Conservation (phyloP, 768 basidiomycete genomes). For the Grammothele lineata region DNA sequence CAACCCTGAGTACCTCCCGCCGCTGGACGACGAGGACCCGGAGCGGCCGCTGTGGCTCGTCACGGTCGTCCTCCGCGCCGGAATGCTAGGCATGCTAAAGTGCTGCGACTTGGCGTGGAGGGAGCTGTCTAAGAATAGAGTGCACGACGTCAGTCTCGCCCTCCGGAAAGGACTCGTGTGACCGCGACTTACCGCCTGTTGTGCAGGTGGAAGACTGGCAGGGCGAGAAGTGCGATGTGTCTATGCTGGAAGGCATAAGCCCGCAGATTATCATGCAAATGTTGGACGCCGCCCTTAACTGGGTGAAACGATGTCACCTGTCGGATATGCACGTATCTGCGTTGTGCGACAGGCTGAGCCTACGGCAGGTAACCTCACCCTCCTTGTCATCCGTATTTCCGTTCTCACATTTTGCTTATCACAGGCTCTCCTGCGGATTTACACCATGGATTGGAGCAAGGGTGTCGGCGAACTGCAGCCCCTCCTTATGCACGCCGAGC, state of each 20-base stretch:
- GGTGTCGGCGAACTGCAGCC: conserved; percentile 33
- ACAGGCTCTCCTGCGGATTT: not conserved
- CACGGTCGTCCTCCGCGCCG: conserved; percentile 63
- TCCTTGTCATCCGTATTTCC: no score
- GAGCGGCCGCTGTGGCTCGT: conserved; percentile 58
- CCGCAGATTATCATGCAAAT: conserved; percentile 47
- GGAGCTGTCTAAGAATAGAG: conserved; percentile 69
- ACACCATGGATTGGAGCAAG: conserved; percentile 27
- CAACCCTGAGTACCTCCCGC: conserved; percentile 46
- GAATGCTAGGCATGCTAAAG: conserved; percentile 67
- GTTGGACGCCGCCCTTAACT: conserved; percentile 58
- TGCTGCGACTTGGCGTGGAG: conserved; percentile 80
- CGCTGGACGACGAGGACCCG: conserved; percentile 40
- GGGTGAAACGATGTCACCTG: conserved; percentile 38
- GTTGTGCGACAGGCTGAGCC: conserved; percentile 45
- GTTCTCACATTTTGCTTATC: no score
- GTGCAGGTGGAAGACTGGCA: conserved; percentile 85
- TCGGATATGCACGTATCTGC: conserved; percentile 29
- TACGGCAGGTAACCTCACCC: conserved; percentile 48
- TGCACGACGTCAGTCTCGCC: conserved; percentile 63
- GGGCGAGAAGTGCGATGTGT: conserved; percentile 82
- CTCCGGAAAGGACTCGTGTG: no score
- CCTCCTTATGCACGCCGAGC: conserved; percentile 35
- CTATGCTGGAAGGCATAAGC: conserved; percentile 61
- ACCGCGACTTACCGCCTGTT: not conserved